Conservation (phyloP, 768 basidiomycete genomes). For the Podaxis mareebaensis region DNA sequence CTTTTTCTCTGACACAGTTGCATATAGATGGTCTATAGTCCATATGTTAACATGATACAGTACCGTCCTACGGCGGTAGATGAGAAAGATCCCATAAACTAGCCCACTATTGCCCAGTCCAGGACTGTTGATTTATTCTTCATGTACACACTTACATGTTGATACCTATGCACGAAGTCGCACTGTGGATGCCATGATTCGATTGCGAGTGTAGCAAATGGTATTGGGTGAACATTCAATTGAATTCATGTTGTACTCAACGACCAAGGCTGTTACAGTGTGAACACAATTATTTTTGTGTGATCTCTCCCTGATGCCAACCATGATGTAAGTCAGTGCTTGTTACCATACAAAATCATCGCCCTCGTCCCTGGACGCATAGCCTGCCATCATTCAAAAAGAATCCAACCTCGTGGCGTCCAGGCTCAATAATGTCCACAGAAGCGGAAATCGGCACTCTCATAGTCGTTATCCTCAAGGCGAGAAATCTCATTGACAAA, state of each 20-base stretch:
- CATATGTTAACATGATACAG: slow-evolving; percentile 56
- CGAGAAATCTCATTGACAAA: slow-evolving; percentile 77
- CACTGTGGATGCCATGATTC: background rate
- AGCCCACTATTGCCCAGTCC: background rate
- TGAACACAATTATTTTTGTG: too few relatives aligned
- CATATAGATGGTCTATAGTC: slow-evolving; percentile 53
- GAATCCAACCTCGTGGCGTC: slow-evolving; percentile 17
- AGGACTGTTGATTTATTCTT: background rate
- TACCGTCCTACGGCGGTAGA: slow-evolving; percentile 33
- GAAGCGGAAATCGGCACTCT: slow-evolving; percentile 74
- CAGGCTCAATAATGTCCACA: slow-evolving; percentile 28
- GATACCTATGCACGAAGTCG: background rate
- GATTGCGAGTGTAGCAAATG: background rate
- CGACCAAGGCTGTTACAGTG: too few relatives aligned
- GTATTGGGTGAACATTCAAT: background rate
- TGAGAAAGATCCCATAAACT: background rate
- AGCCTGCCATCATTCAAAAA: slow-evolving; percentile 13
- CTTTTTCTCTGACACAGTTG: slow-evolving; percentile 4
- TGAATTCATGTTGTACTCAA: too few relatives aligned
- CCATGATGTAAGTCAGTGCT: background rate
- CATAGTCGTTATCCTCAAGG: slow-evolving; percentile 84
- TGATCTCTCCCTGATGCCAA: too few relatives aligned
- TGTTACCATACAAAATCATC: background rate
- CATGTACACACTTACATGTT: background rate
- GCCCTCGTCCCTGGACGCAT: slow-evolving; percentile 5